Conservation (phyloP, 805 yeast genomes). For the Nadsonia fulvescens region DNA sequence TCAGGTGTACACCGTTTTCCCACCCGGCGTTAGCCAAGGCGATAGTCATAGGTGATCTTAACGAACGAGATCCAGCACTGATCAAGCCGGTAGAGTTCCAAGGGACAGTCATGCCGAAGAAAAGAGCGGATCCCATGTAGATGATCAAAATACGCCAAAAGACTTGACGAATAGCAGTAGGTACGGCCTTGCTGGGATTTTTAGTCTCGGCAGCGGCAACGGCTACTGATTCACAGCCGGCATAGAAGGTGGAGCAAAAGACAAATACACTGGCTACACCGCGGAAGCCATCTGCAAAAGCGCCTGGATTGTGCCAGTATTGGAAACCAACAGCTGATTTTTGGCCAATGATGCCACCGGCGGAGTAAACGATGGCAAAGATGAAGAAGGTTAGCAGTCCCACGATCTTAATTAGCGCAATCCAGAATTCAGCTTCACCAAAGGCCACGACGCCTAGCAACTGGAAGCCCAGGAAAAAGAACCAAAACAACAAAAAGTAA, state of each 20-base stretch:
- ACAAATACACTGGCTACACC: slow-evolving; percentile 36
- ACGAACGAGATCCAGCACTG: slow-evolving; percentile 25
- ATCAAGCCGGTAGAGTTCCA: slow-evolving; percentile 29
- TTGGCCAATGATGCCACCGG: slow-evolving; percentile 34
- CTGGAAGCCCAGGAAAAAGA: slow-evolving; percentile 26
- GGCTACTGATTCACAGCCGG: slow-evolving; percentile 43
- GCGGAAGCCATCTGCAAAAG: slow-evolving; percentile 26
- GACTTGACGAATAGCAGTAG: slow-evolving; percentile 41
- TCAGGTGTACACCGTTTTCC: slow-evolving; percentile 31
- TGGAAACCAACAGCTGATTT: slow-evolving; percentile 39
- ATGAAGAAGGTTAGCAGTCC: slow-evolving; percentile 41
- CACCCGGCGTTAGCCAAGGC: slow-evolving; percentile 35
- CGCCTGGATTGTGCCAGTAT: slow-evolving; percentile 41
- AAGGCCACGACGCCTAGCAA: slow-evolving; percentile 34
- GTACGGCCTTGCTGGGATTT: slow-evolving; percentile 43
- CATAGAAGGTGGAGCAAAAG: slow-evolving; percentile 40
- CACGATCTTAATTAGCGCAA: slow-evolving; percentile 36
- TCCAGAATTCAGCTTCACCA: slow-evolving; percentile 47
- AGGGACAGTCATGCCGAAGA: slow-evolving; percentile 45
- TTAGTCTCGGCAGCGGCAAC: slow-evolving; percentile 48
- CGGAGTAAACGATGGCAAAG: slow-evolving; percentile 35
- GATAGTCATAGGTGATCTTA: slow-evolving; percentile 32
- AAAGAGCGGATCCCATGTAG: slow-evolving; percentile 38
- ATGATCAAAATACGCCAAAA: slow-evolving; percentile 36
- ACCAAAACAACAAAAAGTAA: slow-evolving; percentile 33